A percentile compares a stretch with the other conserved stretches of the same genome.
These are phyloP conservation scores for Chrysopogon serrulatus DNA, from an alignment of 176 grass and related monocot species.

Conservation along the genomic window DNA sequence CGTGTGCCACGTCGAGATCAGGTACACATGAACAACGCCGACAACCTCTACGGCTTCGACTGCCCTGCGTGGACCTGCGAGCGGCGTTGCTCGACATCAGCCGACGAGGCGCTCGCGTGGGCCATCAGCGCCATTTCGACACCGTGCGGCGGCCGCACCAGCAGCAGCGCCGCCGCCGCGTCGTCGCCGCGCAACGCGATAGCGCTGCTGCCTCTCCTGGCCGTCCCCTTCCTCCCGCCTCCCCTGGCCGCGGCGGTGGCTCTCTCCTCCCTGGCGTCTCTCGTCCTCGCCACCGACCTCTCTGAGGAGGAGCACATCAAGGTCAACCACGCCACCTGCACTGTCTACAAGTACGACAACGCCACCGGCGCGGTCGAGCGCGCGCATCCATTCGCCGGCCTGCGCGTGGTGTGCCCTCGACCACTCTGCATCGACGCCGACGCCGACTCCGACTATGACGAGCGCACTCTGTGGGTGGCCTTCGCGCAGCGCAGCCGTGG, in stretches of 20 bases:
- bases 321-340: slow-evolving; percentile 1
- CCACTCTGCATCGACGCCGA: not conserved
- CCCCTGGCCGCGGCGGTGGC: not conserved
- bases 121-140: not conserved
- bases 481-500: not conserved
- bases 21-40: not conserved
- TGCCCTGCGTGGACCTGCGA: not conserved
- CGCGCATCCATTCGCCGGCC: too few species aligned
- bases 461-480: too few species aligned
- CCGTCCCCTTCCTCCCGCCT: not conserved
- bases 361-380: not conserved
- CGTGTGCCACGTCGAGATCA: not conserved
- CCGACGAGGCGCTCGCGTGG: not conserved
- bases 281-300: not conserved
- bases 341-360: not conserved
- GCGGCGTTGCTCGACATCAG: not conserved
- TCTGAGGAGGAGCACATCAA: not conserved
- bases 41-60: not conserved
- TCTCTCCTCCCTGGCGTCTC: not conserved
- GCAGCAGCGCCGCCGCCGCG: not conserved
- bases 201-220: not conserved
- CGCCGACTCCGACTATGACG: too few species aligned
- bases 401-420: not conserved
- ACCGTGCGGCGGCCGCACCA: not conserved
- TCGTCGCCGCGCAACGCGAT: not conserved